These are phyloP conservation scores for Polytrichum formosum DNA, from an alignment of 225 moss, liverwort and hornwort genomes.

Conservation along the genomic window DNA sequence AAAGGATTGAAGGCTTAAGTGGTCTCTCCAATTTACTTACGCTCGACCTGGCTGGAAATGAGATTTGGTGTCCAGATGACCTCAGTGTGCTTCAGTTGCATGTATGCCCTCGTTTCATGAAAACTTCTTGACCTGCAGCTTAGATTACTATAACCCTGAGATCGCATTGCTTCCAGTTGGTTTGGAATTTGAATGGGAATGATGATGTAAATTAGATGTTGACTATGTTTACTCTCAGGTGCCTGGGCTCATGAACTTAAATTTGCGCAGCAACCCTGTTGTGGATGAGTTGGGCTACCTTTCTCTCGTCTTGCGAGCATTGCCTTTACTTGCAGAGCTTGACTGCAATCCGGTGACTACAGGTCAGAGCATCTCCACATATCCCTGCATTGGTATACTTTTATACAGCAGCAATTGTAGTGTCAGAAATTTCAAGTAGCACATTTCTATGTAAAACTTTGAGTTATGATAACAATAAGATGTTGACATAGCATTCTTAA, in stretches of 20 bases:
- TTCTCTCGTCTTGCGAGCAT: constrained; percentile 48
- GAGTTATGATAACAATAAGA: too few relatives aligned
- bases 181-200: constrained; percentile 8
- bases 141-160: constrained; percentile 1
- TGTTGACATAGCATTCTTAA: too few relatives aligned
- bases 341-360: constrained; percentile 60
- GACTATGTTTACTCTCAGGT: constrained; percentile 40
- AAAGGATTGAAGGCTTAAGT: constrained; percentile 66
- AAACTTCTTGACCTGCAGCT: neutral
- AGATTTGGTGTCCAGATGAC: constrained; percentile 64
- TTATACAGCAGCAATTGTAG: too few relatives aligned
- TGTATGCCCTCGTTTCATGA: constrained; percentile 30
- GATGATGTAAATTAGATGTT: constrained; percentile 6
- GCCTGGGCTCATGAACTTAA: constrained; percentile 62
- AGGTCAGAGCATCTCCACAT: constrained; percentile 37
- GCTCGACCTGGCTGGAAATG: constrained; percentile 81
- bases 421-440: too few relatives aligned
- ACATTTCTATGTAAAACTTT: too few relatives aligned
- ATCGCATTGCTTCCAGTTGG: neutral
- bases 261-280: constrained; percentile 81
- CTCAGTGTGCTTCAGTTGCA: constrained; percentile 58
- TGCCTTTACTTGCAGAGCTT: constrained; percentile 65
- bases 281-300: constrained; percentile 64
- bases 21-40: constrained; percentile 48
- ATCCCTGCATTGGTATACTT: neutral